phyloP scores from a whole-genome alignment of 306 rosid species.

The Vigna reflexopilosa region DNA sequence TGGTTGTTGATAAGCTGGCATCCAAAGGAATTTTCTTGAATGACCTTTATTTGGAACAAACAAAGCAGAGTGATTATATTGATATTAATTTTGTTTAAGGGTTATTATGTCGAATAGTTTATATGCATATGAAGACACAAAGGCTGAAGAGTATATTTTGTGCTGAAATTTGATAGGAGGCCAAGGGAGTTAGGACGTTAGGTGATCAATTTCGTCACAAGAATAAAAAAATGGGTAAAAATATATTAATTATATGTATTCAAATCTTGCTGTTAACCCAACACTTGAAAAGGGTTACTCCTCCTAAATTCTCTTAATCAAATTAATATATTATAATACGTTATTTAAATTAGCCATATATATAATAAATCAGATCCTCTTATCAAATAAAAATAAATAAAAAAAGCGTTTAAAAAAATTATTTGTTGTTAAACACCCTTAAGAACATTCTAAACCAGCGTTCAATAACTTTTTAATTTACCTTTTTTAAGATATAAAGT shows the following conservation, averaged over 20 bases:
- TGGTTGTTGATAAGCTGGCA: slow-evolving; percentile 59
- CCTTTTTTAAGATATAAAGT: neutral
- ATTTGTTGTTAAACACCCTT: neutral
- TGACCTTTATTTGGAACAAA: slow-evolving; percentile 44
- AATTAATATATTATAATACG: neutral
- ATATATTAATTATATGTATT: neutral
- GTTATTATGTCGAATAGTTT: slow-evolving; percentile 41
- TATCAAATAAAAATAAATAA: no score
- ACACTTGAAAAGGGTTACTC: slow-evolving; percentile 34
- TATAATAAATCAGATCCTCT: no score
- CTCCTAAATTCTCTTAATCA: slow-evolving; percentile 17
- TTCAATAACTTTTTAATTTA: neutral
- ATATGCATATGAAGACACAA: slow-evolving; percentile 41
- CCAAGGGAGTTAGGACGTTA: slow-evolving; percentile 55
- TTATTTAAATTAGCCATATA: no score
- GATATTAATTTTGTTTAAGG: slow-evolving; percentile 29
- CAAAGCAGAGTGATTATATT: slow-evolving; percentile 37
- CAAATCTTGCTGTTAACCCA: slow-evolving; percentile 21
- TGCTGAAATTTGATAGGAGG: slow-evolving; percentile 51
- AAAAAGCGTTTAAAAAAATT: neutral
- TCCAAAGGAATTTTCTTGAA: slow-evolving; percentile 47
- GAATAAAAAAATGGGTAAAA: slow-evolving; percentile 34
- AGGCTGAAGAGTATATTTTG: slow-evolving; percentile 47
- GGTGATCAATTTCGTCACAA: slow-evolving; percentile 59
- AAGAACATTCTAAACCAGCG: neutral